These are phyloP conservation scores for Colletotrichum graminicola DNA, from an alignment of 2,329 filamentous ascomycete genomes.

Conservation along the genomic window DNA sequence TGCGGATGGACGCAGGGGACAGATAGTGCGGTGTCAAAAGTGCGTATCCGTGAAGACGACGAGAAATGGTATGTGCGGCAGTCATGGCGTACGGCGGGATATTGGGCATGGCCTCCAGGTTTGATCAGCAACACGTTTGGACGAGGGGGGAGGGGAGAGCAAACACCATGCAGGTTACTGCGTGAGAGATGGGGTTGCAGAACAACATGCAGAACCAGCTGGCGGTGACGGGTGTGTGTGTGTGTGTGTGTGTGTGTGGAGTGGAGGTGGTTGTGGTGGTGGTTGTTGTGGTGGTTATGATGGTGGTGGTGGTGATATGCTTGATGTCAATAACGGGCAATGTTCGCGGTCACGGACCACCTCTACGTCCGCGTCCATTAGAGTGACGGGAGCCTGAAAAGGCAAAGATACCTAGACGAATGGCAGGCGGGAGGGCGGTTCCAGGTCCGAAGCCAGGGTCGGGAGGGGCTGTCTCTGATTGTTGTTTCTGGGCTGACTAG, in stretches of 20 bases:
- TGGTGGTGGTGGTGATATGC: neutral
- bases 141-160: neutral
- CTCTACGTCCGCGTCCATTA: neutral
- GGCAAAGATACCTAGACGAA: neutral
- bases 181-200: neutral
- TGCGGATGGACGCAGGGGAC: neutral
- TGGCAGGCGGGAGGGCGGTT: constrained; percentile 4
- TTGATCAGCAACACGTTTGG: neutral
- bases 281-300: neutral
- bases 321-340: neutral
- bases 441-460: constrained; percentile 6
- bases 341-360: neutral
- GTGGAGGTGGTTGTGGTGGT: neutral
- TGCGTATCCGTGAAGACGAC: neutral
- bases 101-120: neutral
- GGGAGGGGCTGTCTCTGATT: constrained; percentile 22
- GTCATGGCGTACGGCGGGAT: no score
- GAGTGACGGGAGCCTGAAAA: neutral
- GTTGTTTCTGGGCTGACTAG: neutral
- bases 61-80: neutral
- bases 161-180: neutral
- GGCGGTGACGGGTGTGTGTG: neutral
- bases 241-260: no score
- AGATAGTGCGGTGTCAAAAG: neutral
- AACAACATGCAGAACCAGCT: neutral